Conservation (phyloP, 805 yeast species). For the Blastobotrys robertii region DNA sequence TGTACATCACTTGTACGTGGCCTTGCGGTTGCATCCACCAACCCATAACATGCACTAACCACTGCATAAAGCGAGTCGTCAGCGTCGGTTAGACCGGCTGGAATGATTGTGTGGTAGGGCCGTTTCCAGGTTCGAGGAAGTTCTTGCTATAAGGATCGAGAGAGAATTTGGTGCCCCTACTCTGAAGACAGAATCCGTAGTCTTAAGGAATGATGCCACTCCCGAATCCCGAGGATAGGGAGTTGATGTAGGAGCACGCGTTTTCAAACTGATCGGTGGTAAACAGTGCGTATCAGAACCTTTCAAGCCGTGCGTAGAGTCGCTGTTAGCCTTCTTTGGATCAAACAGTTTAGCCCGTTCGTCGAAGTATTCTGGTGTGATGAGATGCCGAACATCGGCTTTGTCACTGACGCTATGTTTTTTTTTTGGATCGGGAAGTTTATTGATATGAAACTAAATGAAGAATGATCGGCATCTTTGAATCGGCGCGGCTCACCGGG, state of each 20-base stretch:
- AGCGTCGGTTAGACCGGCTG: constrained; percentile 57
- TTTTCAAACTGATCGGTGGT: constrained; percentile 61
- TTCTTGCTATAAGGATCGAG: constrained; percentile 48
- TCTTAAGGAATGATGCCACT: constrained; percentile 52
- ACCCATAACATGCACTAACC: constrained; percentile 81
- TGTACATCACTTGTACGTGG: constrained; percentile 66
- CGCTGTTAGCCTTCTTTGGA: constrained; percentile 31
- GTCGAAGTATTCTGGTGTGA: constrained; percentile 41
- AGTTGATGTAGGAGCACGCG: constrained; percentile 73
- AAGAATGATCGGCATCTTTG: no score
- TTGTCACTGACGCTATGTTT: constrained; percentile 60
- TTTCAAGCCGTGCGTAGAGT: constrained; percentile 36
- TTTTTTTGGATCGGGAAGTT: no score
- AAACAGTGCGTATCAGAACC: constrained; percentile 63
- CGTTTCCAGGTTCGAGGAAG: constrained; percentile 59
- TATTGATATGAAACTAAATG: no score
- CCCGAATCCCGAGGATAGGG: constrained; percentile 63
- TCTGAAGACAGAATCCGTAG: constrained; percentile 61
- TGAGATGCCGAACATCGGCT: constrained; percentile 33
- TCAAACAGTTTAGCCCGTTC: constrained; percentile 41
- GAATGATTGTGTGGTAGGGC: constrained; percentile 77
- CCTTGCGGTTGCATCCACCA: constrained; percentile 85
- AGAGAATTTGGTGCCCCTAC: constrained; percentile 69
- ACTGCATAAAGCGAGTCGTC: constrained; percentile 45
- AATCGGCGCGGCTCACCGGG: no score